A percentile compares a stretch with the other conserved stretches of the same genome.
These are phyloP conservation scores for Musa itinerans DNA, from an alignment of 176 grass and related monocot genomes.

Conservation along the genomic window DNA sequence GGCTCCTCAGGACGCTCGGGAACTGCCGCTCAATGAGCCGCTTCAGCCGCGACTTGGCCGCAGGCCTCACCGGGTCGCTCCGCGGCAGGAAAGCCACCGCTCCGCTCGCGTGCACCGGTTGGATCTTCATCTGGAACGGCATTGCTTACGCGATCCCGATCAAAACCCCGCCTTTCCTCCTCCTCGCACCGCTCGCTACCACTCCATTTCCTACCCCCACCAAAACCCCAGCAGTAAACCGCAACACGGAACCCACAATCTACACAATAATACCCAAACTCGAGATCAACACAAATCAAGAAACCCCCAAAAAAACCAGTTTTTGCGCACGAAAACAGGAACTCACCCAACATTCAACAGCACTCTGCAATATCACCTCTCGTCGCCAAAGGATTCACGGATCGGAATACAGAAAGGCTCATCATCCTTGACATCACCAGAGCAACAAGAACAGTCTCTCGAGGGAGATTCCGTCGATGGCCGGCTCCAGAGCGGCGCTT, in stretches of 20 bases:
- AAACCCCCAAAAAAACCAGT: neutral
- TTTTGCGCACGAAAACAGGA: neutral
- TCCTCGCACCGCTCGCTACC: neutral
- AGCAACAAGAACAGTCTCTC: neutral
- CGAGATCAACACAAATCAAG: neutral
- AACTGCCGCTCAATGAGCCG: slow-evolving; percentile 48
- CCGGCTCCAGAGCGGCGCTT: neutral
- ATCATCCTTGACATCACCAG: neutral
- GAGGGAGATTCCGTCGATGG: neutral
- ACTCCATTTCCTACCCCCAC: slow-evolving; percentile 6
- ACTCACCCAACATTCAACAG: neutral
- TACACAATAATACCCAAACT: neutral
- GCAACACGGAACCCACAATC: neutral
- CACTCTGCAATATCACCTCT: neutral
- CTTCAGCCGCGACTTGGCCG: slow-evolving; percentile 43
- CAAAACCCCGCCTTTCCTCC: neutral
- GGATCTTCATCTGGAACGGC: slow-evolving; percentile 44
- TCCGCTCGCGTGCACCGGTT: slow-evolving; percentile 33
- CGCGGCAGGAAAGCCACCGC: slow-evolving; percentile 11
- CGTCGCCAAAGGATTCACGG: neutral
- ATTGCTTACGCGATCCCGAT: slow-evolving; percentile 24
- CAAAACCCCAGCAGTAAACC: neutral
- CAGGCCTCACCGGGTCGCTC: slow-evolving; percentile 26
- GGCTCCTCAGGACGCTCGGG: slow-evolving; percentile 28
- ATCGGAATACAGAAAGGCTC: no score